These are phyloP conservation scores for Rhizopus arrhizus DNA, from an alignment of 371 early-diverging fungal species.

Conservation along the genomic window DNA sequence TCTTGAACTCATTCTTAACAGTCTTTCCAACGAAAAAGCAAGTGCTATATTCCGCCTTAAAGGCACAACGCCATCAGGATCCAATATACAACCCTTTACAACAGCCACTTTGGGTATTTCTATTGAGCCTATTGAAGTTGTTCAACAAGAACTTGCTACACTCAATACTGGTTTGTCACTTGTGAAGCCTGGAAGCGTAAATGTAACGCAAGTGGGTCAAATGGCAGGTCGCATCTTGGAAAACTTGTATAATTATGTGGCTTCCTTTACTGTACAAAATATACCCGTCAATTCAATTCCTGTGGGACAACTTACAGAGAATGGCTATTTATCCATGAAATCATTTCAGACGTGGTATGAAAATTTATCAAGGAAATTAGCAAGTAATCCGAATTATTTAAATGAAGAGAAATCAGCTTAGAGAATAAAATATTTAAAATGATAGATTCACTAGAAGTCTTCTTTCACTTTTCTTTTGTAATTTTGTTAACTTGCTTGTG, in stretches of 20 bases:
- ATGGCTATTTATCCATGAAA: conserved; percentile 66
- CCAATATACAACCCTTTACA: conserved; percentile 28
- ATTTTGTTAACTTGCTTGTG: too few species aligned
- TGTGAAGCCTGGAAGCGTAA: conserved; percentile 29
- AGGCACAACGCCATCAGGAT: conserved; percentile 14
- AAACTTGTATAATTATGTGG: conserved; percentile 78
- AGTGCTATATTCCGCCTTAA: conserved; percentile 79
- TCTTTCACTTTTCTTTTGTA: too few species aligned
- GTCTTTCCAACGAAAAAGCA: conserved; percentile 73
- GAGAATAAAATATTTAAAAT: not conserved
- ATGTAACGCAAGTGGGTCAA: conserved; percentile 40
- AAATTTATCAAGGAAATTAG: conserved; percentile 60
- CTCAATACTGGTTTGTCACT: conserved; percentile 9
- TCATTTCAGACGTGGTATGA: conserved; percentile 90
- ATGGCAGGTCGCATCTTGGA: conserved; percentile 57
- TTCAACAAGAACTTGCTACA: conserved; percentile 60
- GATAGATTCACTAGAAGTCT: too few species aligned
- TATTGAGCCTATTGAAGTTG: conserved; percentile 78
- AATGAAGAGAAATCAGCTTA: conserved; percentile 28
- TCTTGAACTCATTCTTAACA: conserved; percentile 9
- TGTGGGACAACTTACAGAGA: conserved; percentile 50
- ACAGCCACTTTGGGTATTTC: conserved; percentile 87
- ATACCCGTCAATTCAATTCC: conserved; percentile 60
- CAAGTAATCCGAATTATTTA: conserved; percentile 57
- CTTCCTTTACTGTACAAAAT: conserved; percentile 69